Conservation (phyloP, 2,329 filamentous ascomycete genomes). For the Aspergillus chevalieri region DNA sequence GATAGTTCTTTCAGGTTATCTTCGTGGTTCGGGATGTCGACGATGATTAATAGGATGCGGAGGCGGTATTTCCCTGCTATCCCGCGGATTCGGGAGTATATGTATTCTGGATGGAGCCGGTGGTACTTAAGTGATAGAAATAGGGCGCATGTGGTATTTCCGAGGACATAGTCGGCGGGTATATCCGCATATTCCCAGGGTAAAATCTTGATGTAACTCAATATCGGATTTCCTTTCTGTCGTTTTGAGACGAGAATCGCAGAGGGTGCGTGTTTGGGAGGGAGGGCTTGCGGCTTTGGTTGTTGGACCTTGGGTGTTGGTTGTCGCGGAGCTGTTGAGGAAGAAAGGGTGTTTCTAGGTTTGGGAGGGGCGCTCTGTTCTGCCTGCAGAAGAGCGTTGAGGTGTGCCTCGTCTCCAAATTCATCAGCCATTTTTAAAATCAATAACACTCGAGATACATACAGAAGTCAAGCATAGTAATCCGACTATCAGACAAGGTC, state of each 20-base stretch:
- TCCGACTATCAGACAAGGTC: not conserved
- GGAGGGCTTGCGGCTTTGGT: conserved; percentile 79
- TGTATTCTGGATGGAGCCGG: conserved; percentile 92
- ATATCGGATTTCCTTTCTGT: conserved; percentile 90
- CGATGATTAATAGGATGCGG: conserved; percentile 80
- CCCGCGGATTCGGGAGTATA: conserved; percentile 84
- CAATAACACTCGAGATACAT: not conserved
- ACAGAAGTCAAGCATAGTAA: not conserved
- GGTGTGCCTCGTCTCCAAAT: conserved; percentile 43
- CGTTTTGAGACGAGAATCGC: conserved; percentile 84
- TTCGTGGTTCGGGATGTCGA: conserved; percentile 93
- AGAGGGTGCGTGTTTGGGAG: conserved; percentile 60
- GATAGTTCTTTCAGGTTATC: conserved; percentile 81
- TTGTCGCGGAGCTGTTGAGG: conserved; percentile 24
- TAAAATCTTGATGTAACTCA: conserved; percentile 72
- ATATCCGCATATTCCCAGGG: conserved; percentile 98
- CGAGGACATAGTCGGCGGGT: conserved; percentile 87
- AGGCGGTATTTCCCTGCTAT: conserved; percentile 81
- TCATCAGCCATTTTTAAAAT: conserved; percentile 39
- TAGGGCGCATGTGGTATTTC: conserved; percentile 78
- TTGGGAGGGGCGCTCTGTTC: conserved; percentile 30
- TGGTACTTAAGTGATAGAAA: conserved; percentile 97
- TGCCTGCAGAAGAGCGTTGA: conserved; percentile 32
- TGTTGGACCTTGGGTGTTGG: conserved; percentile 62
- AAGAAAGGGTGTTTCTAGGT: conserved; percentile 47